phyloP scores from a whole-genome alignment of 2,329 filamentous ascomycete species.

The Trichocomaceae sp. region DNA sequence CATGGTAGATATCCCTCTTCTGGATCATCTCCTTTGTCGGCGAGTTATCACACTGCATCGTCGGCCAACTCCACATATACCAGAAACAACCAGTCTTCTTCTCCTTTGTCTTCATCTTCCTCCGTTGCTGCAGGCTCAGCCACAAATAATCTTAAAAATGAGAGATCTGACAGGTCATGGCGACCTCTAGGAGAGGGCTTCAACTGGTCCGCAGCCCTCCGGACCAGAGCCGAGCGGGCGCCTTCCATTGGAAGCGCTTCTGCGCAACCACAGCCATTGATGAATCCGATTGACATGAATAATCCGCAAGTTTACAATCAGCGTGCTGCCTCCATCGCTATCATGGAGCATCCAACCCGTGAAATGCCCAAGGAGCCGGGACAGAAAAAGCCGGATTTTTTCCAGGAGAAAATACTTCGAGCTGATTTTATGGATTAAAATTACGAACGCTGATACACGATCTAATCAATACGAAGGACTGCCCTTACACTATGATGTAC shows the following conservation, averaged over 20 bases:
- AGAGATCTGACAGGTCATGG: slow-evolving; percentile 40
- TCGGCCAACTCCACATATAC: slow-evolving; percentile 19
- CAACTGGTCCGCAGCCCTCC: slow-evolving; percentile 95
- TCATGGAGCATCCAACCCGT: slow-evolving; percentile 50
- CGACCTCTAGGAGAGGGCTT: slow-evolving; percentile 73
- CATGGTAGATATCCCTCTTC: slow-evolving; percentile 53
- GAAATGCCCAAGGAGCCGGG: slow-evolving; percentile 42
- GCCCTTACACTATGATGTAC: background rate
- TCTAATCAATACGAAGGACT: background rate
- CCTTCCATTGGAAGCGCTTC: slow-evolving; percentile 36
- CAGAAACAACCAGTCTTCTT: slow-evolving; percentile 19
- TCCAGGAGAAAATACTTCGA: slow-evolving; percentile 95
- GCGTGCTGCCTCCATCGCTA: slow-evolving; percentile 40
- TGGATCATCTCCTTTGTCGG: slow-evolving; percentile 19
- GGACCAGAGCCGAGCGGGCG: slow-evolving; percentile 79
- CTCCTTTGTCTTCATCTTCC: slow-evolving; percentile 28
- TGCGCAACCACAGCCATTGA: slow-evolving; percentile 27
- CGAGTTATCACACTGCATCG: slow-evolving; percentile 23
- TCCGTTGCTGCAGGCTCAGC: slow-evolving; percentile 36
- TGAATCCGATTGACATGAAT: slow-evolving; percentile 24
- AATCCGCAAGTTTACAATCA: slow-evolving; percentile 39
- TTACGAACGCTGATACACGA: background rate
- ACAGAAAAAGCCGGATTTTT: slow-evolving; percentile 74
- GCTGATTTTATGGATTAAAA: slow-evolving; percentile 92
- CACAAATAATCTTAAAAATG: slow-evolving; percentile 28